Conservation (phyloP, 2,329 filamentous ascomycete genomes). For the Sporothrix variecibatus region DNA sequence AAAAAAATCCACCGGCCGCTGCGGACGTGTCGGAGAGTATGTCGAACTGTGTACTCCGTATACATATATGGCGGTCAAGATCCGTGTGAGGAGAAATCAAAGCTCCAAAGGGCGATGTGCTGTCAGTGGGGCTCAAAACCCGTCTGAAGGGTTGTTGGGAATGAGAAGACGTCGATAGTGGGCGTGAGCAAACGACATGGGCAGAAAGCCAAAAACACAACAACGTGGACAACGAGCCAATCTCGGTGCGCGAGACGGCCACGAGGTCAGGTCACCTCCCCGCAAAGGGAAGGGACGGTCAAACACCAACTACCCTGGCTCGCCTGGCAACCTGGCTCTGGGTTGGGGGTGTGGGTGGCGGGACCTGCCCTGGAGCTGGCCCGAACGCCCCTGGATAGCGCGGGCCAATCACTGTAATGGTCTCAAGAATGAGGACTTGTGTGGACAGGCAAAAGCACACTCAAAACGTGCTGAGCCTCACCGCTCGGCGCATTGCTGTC, state of each 20-base stretch:
- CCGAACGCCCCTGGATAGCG: neutral
- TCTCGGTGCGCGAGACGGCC: conserved; percentile 23
- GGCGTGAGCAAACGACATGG: no score
- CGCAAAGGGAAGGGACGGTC: neutral
- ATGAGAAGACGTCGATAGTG: no score
- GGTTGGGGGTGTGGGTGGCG: neutral
- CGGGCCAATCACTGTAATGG: conserved; percentile 4
- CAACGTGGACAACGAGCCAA: conserved; percentile 19
- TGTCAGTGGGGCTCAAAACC: neutral
- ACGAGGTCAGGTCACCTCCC: conserved; percentile 16
- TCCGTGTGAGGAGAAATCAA: neutral
- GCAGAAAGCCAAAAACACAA: neutral
- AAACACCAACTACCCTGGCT: neutral
- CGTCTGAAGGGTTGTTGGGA: neutral
- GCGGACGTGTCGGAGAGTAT: no score
- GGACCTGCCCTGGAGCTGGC: neutral
- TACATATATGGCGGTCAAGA: neutral
- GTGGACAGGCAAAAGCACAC: neutral
- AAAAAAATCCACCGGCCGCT: no score
- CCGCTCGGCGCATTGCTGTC: neutral
- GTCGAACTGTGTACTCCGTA: neutral
- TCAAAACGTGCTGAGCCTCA: neutral
- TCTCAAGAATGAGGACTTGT: neutral
- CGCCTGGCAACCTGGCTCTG: no score
- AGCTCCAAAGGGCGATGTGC: neutral